Percentiles rank a stretch among this genome's conserved stretches.
Conservation (phyloP, 345 rosid genomes). For the Lagerstroemia speciosa region DNA sequence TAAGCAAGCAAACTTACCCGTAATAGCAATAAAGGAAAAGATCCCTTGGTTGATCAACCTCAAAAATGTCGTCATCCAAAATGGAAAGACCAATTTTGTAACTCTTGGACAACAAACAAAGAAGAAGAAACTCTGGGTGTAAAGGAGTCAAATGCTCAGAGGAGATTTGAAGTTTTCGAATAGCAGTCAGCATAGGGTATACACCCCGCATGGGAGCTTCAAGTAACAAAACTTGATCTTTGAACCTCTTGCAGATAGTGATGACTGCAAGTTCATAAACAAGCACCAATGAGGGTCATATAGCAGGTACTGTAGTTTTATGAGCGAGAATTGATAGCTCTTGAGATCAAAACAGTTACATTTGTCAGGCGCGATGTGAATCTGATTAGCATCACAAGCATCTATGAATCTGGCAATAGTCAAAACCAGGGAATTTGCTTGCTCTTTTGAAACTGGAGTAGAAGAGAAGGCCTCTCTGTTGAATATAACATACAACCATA, state of each 20-base stretch:
- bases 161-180: conserved; percentile 64
- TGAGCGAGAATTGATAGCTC: not conserved
- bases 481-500: not conserved
- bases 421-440: conserved; percentile 30
- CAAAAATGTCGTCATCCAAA: conserved; percentile 76
- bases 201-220: conserved; percentile 67
- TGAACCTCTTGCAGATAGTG: conserved; percentile 65
- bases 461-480: conserved; percentile 42
- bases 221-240: conserved; percentile 60
- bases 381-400: conserved; percentile 60
- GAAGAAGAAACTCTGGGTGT: conserved; percentile 86
- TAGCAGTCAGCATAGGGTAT: conserved; percentile 57
- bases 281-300: conserved; percentile 4
- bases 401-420: conserved; percentile 48
- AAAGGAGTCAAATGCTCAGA: conserved; percentile 69
- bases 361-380: conserved; percentile 62
- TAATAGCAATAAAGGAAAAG: conserved; percentile 86
- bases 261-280: conserved; percentile 41
- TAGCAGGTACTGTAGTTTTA: not conserved
- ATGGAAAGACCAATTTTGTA: conserved; percentile 72
- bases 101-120: conserved; percentile 65
- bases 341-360: conserved; percentile 30
- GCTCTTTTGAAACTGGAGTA: conserved; percentile 44
- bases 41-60: conserved; percentile 85
- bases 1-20: conserved; percentile 40